phyloP scores from a whole-genome alignment of 495 filamentous ascomycete genomes.

The Choiromyces venosus region DNA sequence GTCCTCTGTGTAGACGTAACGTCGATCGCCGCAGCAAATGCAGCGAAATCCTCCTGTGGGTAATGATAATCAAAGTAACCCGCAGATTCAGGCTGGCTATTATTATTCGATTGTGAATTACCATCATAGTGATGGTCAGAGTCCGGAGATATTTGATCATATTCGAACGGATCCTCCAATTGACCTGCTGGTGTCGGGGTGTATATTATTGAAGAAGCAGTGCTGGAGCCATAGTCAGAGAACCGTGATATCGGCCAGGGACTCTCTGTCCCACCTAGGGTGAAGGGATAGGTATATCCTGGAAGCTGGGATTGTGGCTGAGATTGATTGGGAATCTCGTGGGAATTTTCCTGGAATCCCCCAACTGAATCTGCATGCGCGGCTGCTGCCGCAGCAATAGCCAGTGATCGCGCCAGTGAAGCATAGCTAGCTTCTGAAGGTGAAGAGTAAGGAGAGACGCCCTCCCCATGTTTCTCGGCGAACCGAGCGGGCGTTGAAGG shows the following conservation, averaged over 20 bases:
- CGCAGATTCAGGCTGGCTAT: not conserved
- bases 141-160: slow-evolving; percentile 26
- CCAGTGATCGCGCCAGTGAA: slow-evolving; percentile 32
- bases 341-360: slow-evolving; percentile 25
- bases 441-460: slow-evolving; percentile 35
- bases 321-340: slow-evolving; percentile 21
- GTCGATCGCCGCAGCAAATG: slow-evolving; percentile 38
- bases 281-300: not conserved
- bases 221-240: slow-evolving; percentile 41
- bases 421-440: slow-evolving; percentile 37
- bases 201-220: slow-evolving; percentile 34
- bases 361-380: slow-evolving; percentile 31
- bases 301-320: slow-evolving; percentile 16
- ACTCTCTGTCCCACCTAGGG: slow-evolving; percentile 31
- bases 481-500: slow-evolving; percentile 29
- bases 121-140: not conserved
- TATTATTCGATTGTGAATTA: not conserved
- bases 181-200: slow-evolving; percentile 38
- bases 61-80: slow-evolving; percentile 22
- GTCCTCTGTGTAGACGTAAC: slow-evolving; percentile 31
- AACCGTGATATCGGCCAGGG: slow-evolving; percentile 41
- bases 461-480: slow-evolving; percentile 19
- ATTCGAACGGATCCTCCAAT: slow-evolving; percentile 41
- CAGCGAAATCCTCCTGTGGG: slow-evolving; percentile 29
- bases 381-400: slow-evolving; percentile 25